Evolutionary conservation across 2,329 filamentous ascomycete species (phyloP).

Genomic region (Knoxdaviesia proteae): DNA sequence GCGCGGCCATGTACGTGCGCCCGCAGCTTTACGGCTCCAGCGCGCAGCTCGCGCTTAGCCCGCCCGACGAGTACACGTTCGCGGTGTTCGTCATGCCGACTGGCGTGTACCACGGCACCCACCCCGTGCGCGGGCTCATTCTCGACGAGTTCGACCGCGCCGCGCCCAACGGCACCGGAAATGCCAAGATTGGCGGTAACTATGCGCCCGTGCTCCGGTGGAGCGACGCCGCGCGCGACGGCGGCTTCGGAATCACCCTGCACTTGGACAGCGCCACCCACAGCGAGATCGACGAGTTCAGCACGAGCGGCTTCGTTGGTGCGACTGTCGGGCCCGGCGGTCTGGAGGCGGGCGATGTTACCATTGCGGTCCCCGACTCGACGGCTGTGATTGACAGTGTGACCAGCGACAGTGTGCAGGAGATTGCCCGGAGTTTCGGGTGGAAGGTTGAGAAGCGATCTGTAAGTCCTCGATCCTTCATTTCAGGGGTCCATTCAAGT

Average conservation of each 20-base stretch:
- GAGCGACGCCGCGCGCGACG: slow-evolving; percentile 58
- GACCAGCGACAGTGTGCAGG: slow-evolving; percentile 57
- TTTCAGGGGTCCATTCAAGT: not conserved
- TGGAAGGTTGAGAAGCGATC: slow-evolving; percentile 65
- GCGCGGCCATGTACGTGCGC: slow-evolving; percentile 81
- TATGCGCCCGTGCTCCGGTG: slow-evolving; percentile 81
- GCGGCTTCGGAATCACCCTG: slow-evolving; percentile 84
- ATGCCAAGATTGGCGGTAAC: slow-evolving; percentile 89
- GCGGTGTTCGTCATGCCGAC: slow-evolving; percentile 78
- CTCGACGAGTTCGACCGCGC: slow-evolving; percentile 86
- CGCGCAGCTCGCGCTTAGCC: slow-evolving; percentile 67
- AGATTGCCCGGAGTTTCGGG: slow-evolving; percentile 57
- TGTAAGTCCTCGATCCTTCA: slow-evolving; percentile 19
- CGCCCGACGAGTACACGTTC: slow-evolving; percentile 85
- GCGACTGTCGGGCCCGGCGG: slow-evolving; percentile 33
- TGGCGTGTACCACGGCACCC: slow-evolving; percentile 79
- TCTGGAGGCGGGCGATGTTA: slow-evolving; percentile 29
- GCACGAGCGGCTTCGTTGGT: slow-evolving; percentile 82
- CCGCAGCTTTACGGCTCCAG: slow-evolving; percentile 74
- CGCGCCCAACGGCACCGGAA: slow-evolving; percentile 76
- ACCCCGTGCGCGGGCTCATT: slow-evolving; percentile 72
- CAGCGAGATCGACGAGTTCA: slow-evolving; percentile 86
- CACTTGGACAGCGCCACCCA: slow-evolving; percentile 75
- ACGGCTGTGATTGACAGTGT: slow-evolving; percentile 74
- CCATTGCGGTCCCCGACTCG: slow-evolving; percentile 61